Base-by-base conservation (phyloP, 2,329 filamentous ascomycete genomes). In the Pestalotiopsis fici region DNA sequence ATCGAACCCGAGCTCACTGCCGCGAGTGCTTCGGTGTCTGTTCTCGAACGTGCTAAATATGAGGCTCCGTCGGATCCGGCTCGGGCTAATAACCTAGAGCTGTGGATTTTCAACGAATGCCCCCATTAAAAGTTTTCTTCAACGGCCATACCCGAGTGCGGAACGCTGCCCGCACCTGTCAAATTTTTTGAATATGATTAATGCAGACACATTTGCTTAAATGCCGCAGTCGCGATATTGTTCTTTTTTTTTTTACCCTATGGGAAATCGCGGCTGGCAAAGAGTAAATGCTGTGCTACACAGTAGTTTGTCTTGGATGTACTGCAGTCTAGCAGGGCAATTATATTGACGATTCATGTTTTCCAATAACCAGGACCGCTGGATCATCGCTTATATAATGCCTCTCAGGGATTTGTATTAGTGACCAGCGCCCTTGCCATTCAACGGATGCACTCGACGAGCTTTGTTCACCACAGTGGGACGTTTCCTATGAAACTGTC, bases 11-110 rank as follows among this genome's bases (percentile, higher is more conserved):
- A 9, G 31, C 57, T 60, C 25, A 21, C 18, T 60, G 57, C 28
- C 57, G 57, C 28, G 21, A 37, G 15, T 15, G 12, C 28, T 31
- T 31, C 25, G 27, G 28, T 60, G 27, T 37, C 28, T 60, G 27
- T 21, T 60, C 57, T 60, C 28, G 28, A 60, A 60, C 31, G 18
- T 60, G 57, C n/a, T 37, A 21, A 37, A 60, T 15, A 31, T 60
- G 57, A 60, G 57, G 18, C 57, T 60, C 57, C 57, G 57, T 60
- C 57, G 57, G 57, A 60, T 37, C 57, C 57, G 57, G 27, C 13
- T 60, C 57, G 57, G 57, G 27, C 57, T 31, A 60, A 60, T 60
- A 31, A 37, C 28, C 57, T 37, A 39, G 57, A 5, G 15, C 31
- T 21, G 57, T 60, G 57, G 57, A 60, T 31, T 18, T 18, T 15